Conservation (phyloP, 192 early-diverging fungal species). For the Jimgerdemannia lactiflua region DNA sequence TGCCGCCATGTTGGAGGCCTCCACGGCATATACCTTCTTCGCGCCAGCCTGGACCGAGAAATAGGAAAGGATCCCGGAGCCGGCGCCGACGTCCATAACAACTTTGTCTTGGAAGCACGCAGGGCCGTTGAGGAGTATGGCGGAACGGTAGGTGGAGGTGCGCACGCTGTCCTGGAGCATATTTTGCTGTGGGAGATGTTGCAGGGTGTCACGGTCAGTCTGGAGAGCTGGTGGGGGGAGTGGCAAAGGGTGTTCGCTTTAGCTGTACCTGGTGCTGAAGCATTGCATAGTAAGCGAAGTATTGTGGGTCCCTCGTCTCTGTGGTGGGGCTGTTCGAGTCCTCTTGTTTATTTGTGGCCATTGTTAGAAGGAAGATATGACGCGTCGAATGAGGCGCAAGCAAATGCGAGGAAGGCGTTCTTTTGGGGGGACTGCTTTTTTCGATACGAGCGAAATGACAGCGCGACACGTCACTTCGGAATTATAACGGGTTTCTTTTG, state of each 20-base stretch:
- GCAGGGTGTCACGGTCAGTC: constrained; percentile 2
- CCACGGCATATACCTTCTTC: constrained; percentile 91
- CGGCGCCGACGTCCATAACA: constrained; percentile 95
- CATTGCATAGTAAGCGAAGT: constrained; percentile 84
- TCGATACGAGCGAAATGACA: background rate
- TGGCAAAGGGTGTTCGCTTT: background rate
- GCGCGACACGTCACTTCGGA: background rate
- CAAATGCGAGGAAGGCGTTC: background rate
- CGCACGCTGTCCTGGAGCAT: constrained; percentile 96
- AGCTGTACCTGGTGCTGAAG: constrained; percentile 68
- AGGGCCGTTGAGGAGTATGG: constrained; percentile 80
- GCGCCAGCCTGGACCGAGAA: constrained; percentile 95
- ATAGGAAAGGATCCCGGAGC: constrained; percentile 93
- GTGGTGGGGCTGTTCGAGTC: background rate
- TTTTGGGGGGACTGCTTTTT: background rate
- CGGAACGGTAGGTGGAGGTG: constrained; percentile 92
- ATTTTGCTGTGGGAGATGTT: constrained; percentile 72
- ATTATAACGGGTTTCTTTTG: no score
- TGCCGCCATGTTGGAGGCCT: constrained; percentile 92
- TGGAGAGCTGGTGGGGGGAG: background rate
- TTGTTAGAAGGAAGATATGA: background rate
- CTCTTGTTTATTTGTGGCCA: background rate
- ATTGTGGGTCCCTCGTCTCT: constrained; percentile 55
- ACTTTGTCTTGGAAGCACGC: constrained; percentile 74
- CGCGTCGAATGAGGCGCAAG: background rate